phyloP scores from a whole-genome alignment of 129 eudicot genomes.

The Kitagawia praeruptora region DNA sequence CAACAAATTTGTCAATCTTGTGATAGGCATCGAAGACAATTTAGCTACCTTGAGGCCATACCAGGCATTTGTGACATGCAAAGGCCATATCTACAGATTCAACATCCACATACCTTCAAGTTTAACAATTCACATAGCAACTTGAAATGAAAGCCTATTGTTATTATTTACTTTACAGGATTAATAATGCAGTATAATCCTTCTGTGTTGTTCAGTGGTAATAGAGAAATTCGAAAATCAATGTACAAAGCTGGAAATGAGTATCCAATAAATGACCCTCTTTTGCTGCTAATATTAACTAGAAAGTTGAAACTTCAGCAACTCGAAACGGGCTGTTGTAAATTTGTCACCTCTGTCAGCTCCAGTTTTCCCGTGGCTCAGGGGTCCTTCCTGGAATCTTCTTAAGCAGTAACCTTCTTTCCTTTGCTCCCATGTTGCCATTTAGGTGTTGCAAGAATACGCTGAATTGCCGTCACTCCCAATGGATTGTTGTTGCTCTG shows the following conservation, averaged over 20 bases:
- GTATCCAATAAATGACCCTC: background rate
- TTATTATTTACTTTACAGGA: constrained; percentile 8
- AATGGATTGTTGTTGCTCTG: constrained; percentile 68
- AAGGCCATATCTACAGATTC: too few relatives aligned
- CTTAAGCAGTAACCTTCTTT: constrained; percentile 36
- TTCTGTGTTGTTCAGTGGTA: constrained; percentile 17
- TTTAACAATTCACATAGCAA: too few relatives aligned
- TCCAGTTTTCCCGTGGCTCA: background rate
- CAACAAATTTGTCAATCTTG: too few relatives aligned
- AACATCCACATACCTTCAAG: too few relatives aligned
- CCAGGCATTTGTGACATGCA: too few relatives aligned
- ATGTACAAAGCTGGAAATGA: constrained; percentile 4
- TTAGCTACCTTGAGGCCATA: too few relatives aligned
- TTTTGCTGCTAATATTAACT: background rate
- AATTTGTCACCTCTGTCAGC: background rate
- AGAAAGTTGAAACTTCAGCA: constrained; percentile 1
- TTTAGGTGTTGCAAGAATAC: constrained; percentile 55
- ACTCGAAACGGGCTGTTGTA: background rate
- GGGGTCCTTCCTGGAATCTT: background rate
- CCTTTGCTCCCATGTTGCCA: constrained; percentile 14
- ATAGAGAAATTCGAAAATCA: constrained; percentile 2
- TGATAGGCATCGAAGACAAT: too few relatives aligned
- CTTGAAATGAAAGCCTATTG: background rate
- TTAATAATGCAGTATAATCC: background rate
- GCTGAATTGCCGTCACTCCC: constrained; percentile 58